Evolutionary conservation across 139 green algal species (phyloP).

Genomic region (Chlamydomonas applanata): DNA sequence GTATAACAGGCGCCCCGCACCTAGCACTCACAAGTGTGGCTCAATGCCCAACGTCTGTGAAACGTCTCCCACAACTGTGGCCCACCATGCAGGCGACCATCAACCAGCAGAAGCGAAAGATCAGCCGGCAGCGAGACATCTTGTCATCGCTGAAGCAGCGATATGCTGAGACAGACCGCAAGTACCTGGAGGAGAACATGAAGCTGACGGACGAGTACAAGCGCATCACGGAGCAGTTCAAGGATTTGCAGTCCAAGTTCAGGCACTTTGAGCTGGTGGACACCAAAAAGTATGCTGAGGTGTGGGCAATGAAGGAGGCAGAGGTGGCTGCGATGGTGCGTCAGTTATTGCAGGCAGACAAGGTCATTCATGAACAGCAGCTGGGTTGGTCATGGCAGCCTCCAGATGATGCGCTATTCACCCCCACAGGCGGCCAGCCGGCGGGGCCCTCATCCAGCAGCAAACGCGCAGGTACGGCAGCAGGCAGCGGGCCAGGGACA

Average conservation of each 20-base stretch:
- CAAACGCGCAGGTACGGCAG: not conserved
- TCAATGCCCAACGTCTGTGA: no score
- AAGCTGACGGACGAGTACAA: constrained; percentile 83
- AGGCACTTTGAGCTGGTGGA: constrained; percentile 71
- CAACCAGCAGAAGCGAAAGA: constrained; percentile 84
- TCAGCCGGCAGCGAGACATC: constrained; percentile 71
- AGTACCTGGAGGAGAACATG: constrained; percentile 70
- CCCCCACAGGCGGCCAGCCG: constrained; percentile 23
- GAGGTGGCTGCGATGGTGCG: constrained; percentile 54
- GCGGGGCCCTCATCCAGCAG: not conserved
- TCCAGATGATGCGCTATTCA: constrained; percentile 64
- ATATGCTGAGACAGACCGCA: constrained; percentile 56
- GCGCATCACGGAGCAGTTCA: constrained; percentile 84
- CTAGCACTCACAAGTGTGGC: no score
- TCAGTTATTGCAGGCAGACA: constrained; percentile 51
- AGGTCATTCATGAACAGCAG: constrained; percentile 78
- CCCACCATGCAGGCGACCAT: constrained; percentile 49
- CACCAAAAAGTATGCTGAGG: constrained; percentile 48
- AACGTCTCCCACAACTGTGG: no score
- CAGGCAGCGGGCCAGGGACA: not conserved
- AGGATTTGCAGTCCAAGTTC: constrained; percentile 84
- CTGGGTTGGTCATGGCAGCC: constrained; percentile 72
- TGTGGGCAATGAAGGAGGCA: constrained; percentile 74
- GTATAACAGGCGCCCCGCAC: no score
- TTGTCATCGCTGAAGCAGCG: constrained; percentile 65